A percentile compares a stretch with the other conserved stretches of the same genome.
Conservation (phyloP, 2,329 filamentous ascomycete genomes). For the Diaporthe sp. region DNA sequence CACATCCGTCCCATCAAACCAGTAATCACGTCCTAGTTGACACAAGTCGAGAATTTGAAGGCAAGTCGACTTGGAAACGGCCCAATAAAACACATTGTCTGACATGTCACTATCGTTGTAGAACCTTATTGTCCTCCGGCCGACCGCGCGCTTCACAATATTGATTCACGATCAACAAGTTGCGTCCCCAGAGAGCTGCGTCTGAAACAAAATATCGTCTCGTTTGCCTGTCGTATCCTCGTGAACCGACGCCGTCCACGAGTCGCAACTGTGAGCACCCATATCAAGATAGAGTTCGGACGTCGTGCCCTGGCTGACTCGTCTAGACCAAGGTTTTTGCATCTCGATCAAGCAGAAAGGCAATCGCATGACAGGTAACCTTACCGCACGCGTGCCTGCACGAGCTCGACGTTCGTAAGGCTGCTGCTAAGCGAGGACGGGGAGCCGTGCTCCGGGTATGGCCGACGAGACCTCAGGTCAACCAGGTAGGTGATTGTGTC, state of each 20-base stretch:
- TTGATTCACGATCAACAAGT: slow-evolving; percentile 18
- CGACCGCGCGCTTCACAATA: slow-evolving; percentile 7
- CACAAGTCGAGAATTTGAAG: neutral
- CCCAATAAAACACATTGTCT: neutral
- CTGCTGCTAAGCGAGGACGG: slow-evolving; percentile 4
- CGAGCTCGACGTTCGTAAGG: slow-evolving; percentile 17
- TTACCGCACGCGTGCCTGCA: neutral
- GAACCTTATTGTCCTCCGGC: slow-evolving; percentile 15
- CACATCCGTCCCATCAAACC: neutral
- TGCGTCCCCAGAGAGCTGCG: neutral
- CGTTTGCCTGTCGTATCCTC: neutral
- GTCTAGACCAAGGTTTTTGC: slow-evolving; percentile 23
- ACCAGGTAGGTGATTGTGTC: slow-evolving; percentile 9
- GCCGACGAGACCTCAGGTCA: slow-evolving; percentile 13
- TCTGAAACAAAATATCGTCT: slow-evolving; percentile 19
- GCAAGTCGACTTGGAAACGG: slow-evolving; percentile 19
- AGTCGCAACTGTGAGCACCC: slow-evolving; percentile 12
- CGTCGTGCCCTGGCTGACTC: slow-evolving; percentile 15
- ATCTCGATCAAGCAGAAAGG: slow-evolving; percentile 12
- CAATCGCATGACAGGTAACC: slow-evolving; percentile 20
- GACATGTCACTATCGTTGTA: slow-evolving; percentile 26
- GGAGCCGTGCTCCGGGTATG: slow-evolving; percentile 23
- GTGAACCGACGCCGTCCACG: slow-evolving; percentile 2
- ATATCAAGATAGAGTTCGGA: slow-evolving; percentile 27
- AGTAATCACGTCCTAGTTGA: neutral